Evolutionary conservation across 495 filamentous ascomycete genomes (phyloP), one percentile per base, ranked within the genome.

Genomic region (Entonaema liquescens): DNA sequence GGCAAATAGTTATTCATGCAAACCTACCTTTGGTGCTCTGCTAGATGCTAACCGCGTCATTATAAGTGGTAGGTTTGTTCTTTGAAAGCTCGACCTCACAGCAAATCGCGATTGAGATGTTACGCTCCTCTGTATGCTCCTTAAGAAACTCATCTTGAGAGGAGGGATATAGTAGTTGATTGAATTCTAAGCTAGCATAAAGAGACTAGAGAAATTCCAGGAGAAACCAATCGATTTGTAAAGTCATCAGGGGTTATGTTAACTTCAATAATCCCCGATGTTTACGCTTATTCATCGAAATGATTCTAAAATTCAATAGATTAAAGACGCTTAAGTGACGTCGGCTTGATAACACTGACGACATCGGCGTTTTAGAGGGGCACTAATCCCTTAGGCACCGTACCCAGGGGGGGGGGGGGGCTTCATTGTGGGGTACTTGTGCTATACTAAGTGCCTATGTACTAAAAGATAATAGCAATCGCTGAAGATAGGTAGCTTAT

Each of bases 21-120:
- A 12, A 38, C 72, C 31, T 54, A 83, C 82, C 72, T 83, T 83
- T 55, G 81, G 81, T 56, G 64, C 76, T 75, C 79, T 83, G 36
- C 77, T 84, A 40, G 83, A 84, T 25, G 81, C 79, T 49, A 79
- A 67, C 59, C 83, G 79, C 12, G 73, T 65, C 59, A 73, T 44
- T 42, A 79, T 47, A 44, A 69, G 40, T 19, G 82, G 81, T 8
- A 83, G 77, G 15, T 67, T 74, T 26, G 65, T 77, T 63, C 73
- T 77, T 68, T 76, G 76, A 35, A 84, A 80, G 17, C 76, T 78
- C 8, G 81, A 80, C 50, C 70, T 68, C 17, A 75, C 58, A 25
- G 71, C 65, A 28, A 74, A 53, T 40, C 80, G 70, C 6, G 81
- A 71, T 21, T 74, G 66, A 40, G 74, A 76, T 7, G 75, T 68